Evolutionary conservation across 2,329 filamentous ascomycete genomes (phyloP).

Genomic region (Sporothrix humicola): DNA sequence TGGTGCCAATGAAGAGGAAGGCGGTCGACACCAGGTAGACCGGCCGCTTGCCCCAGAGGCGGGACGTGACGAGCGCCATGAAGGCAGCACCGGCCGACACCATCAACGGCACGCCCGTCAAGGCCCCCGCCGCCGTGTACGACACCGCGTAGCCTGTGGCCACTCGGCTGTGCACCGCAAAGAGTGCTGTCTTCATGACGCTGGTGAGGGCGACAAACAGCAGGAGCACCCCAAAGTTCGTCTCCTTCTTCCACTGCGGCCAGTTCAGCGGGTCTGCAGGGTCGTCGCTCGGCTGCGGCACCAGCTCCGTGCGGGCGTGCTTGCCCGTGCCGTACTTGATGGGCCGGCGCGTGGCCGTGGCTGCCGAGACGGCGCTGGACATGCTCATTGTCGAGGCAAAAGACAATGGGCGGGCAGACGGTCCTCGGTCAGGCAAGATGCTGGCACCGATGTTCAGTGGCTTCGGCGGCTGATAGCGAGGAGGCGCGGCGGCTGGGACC

Average conservation of each 20-base stretch:
- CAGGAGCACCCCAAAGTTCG: constrained; percentile 56
- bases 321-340: constrained; percentile 56
- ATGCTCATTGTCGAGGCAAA: constrained; percentile 34
- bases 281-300: constrained; percentile 62
- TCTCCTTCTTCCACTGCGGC: constrained; percentile 60
- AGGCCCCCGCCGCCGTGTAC: constrained; percentile 54
- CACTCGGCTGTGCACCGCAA: constrained; percentile 55
- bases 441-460: background rate
- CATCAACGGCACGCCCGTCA: constrained; percentile 61
- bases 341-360: constrained; percentile 40
- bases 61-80: constrained; percentile 50
- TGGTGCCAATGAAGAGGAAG: constrained; percentile 54
- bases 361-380: constrained; percentile 34
- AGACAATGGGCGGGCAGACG: background rate
- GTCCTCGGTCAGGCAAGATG: background rate
- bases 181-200: constrained; percentile 61
- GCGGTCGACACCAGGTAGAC: constrained; percentile 57
- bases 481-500: background rate
- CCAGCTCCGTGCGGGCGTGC: constrained; percentile 51
- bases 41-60: constrained; percentile 59
- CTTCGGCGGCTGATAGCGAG: constrained; percentile 1
- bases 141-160: constrained; percentile 52
- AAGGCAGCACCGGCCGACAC: constrained; percentile 55
- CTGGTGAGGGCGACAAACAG: constrained; percentile 54
- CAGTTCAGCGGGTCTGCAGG: constrained; percentile 63